phyloP scores from a whole-genome alignment of 2,329 filamentous ascomycete species.

The Aureobasidium uvarum region DNA sequence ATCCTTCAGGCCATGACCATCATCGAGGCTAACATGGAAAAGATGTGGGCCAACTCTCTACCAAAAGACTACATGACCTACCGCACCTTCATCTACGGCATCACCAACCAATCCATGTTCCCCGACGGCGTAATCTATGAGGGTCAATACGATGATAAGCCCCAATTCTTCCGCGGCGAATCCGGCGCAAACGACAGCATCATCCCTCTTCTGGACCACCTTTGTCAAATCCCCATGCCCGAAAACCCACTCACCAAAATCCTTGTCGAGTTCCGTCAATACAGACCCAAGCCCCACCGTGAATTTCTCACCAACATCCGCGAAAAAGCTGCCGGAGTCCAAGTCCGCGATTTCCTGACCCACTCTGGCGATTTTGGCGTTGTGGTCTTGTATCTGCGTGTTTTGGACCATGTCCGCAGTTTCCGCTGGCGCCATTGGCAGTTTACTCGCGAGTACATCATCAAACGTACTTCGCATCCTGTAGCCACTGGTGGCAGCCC shows the following conservation, averaged over 20 bases:
- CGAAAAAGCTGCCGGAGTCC: constrained; percentile 50
- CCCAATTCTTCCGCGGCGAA: constrained; percentile 83
- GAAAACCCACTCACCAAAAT: constrained; percentile 85
- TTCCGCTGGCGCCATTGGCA: constrained; percentile 86
- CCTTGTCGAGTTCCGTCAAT: constrained; percentile 81
- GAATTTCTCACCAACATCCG: constrained; percentile 75
- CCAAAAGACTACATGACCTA: constrained; percentile 83
- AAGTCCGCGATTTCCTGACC: constrained; percentile 57
- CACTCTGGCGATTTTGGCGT: constrained; percentile 30
- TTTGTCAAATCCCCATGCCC: constrained; percentile 84
- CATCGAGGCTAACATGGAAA: constrained; percentile 39
- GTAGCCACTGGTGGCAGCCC: constrained; percentile 78
- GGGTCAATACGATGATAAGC: constrained; percentile 64
- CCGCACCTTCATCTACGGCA: constrained; percentile 96
- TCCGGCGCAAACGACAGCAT: constrained; percentile 94
- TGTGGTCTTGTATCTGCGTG: constrained; percentile 44
- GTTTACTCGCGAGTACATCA: constrained; percentile 79
- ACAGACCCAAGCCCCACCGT: constrained; percentile 84
- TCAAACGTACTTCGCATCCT: constrained; percentile 72
- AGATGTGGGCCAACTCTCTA: constrained; percentile 86
- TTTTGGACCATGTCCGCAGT: constrained; percentile 71
- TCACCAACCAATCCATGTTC: constrained; percentile 92
- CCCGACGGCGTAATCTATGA: constrained; percentile 88
- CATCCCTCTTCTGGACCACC: constrained; percentile 80
- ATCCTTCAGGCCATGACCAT: constrained; percentile 38